These are phyloP conservation scores for Penicillium rolfsii DNA, from an alignment of 2,329 filamentous ascomycete genomes.

Conservation along the genomic window DNA sequence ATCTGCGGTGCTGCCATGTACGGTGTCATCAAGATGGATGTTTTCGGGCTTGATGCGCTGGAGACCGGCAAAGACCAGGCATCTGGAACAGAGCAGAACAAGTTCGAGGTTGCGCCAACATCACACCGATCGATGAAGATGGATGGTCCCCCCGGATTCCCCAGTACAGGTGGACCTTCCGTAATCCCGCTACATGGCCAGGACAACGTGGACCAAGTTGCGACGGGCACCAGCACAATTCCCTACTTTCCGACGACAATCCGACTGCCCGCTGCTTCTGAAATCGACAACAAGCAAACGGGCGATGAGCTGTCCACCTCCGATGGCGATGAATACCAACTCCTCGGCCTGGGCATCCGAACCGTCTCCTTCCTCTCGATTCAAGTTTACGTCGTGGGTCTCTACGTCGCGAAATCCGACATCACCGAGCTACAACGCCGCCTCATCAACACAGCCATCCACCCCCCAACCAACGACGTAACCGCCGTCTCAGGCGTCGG, in stretches of 20 bases:
- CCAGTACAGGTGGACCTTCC: slow-evolving; percentile 34
- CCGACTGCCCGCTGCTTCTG: slow-evolving; percentile 57
- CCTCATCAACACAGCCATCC: slow-evolving; percentile 70
- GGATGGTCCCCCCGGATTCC: slow-evolving; percentile 47
- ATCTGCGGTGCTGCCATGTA: slow-evolving; percentile 47
- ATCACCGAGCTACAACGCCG: slow-evolving; percentile 77
- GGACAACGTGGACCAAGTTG: slow-evolving; percentile 72
- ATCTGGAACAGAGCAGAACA: slow-evolving; percentile 16
- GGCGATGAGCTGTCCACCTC: slow-evolving; percentile 44
- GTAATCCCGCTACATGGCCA: slow-evolving; percentile 48
- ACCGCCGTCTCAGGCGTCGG: slow-evolving; percentile 50
- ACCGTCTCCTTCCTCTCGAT: slow-evolving; percentile 88
- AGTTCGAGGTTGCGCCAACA: slow-evolving; percentile 8
- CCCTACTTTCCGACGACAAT: slow-evolving; percentile 77
- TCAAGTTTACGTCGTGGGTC: slow-evolving; percentile 91
- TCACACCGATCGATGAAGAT: slow-evolving; percentile 38
- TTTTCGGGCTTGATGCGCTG: slow-evolving; percentile 36
- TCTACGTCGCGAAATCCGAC: slow-evolving; percentile 85
- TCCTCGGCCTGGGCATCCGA: slow-evolving; percentile 84
- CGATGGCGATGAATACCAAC: slow-evolving; percentile 68
- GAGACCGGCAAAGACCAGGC: slow-evolving; percentile 20
- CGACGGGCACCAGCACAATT: slow-evolving; percentile 79
- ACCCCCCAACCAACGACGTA: slow-evolving; percentile 33
- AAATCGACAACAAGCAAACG: slow-evolving; percentile 37
- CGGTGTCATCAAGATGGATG: slow-evolving; percentile 44